These are phyloP conservation scores for Tulasnella sp. DNA, from an alignment of 768 basidiomycete species.

Conservation along the genomic window DNA sequence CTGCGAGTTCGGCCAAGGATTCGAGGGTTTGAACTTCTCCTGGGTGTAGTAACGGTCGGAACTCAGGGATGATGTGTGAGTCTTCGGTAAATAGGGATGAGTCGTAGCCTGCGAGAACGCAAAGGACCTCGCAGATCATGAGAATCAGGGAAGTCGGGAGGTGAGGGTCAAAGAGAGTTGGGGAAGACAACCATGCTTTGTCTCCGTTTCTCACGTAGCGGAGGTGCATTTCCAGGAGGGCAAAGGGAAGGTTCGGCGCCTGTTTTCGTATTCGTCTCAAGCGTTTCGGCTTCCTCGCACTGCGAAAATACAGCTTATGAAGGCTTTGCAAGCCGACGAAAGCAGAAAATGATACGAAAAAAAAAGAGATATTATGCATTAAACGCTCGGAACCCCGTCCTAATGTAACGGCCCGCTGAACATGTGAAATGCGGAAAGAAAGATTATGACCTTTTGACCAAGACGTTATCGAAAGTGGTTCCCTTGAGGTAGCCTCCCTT, in stretches of 20 bases:
- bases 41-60: conserved; percentile 67
- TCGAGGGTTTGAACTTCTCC: conserved; percentile 82
- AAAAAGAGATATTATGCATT: background rate
- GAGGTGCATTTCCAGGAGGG: background rate
- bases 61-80: conserved; percentile 42
- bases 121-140: conserved; percentile 85
- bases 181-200: background rate
- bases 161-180: background rate
- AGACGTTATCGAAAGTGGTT: conserved; percentile 66
- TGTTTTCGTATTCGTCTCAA: background rate
- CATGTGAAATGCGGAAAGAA: background rate
- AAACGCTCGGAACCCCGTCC: background rate
- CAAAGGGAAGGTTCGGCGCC: background rate
- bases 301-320: too few relatives aligned
- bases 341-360: too few relatives aligned
- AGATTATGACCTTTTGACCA: conserved; percentile 13
- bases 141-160: background rate
- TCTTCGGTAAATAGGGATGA: conserved; percentile 59
- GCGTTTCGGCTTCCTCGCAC: background rate
- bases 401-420: background rate
- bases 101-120: conserved; percentile 76
- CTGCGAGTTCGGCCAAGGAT: conserved; percentile 60
- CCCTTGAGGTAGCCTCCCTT: conserved; percentile 68
- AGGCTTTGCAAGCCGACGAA: too few relatives aligned
- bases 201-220: background rate